Conservation (phyloP, 495 filamentous ascomycete species). For the Xylaria telfairii region DNA sequence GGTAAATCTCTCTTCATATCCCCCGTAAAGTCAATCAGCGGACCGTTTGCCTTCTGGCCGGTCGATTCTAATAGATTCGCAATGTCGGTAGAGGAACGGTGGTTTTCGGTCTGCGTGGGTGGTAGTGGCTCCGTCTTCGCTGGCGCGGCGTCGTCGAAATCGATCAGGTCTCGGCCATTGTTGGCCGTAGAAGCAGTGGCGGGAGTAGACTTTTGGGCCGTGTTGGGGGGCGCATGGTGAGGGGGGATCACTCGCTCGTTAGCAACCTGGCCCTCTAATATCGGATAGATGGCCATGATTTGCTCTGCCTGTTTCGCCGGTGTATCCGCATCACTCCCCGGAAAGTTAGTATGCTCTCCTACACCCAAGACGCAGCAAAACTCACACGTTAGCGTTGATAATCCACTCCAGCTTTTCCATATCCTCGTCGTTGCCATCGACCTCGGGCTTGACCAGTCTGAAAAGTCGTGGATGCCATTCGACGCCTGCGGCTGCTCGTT, state of each 20-base stretch:
- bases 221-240: constrained; percentile 34
- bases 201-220: constrained; percentile 10
- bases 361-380: not conserved
- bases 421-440: constrained; percentile 76
- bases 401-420: constrained; percentile 93
- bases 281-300: constrained; percentile 84
- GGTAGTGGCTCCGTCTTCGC: constrained; percentile 7
- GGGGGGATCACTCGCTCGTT: constrained; percentile 46
- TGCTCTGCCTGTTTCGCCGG: constrained; percentile 80
- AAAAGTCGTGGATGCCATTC: constrained; percentile 93
- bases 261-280: constrained; percentile 73
- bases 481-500: constrained; percentile 76
- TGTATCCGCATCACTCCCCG: constrained; percentile 63
- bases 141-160: constrained; percentile 42
- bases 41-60: constrained; percentile 42
- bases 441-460: constrained; percentile 72
- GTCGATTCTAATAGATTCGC: constrained; percentile 49
- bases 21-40: constrained; percentile 57
- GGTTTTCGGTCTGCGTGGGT: constrained; percentile 34
- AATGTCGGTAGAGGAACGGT: constrained; percentile 44
- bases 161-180: constrained; percentile 48
- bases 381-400: constrained; percentile 86
- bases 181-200: not conserved
- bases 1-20: constrained; percentile 56
- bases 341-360: constrained; percentile 35